Conservation (phyloP, 2,329 filamentous ascomycete species). For the Monosporascus sp. region DNA sequence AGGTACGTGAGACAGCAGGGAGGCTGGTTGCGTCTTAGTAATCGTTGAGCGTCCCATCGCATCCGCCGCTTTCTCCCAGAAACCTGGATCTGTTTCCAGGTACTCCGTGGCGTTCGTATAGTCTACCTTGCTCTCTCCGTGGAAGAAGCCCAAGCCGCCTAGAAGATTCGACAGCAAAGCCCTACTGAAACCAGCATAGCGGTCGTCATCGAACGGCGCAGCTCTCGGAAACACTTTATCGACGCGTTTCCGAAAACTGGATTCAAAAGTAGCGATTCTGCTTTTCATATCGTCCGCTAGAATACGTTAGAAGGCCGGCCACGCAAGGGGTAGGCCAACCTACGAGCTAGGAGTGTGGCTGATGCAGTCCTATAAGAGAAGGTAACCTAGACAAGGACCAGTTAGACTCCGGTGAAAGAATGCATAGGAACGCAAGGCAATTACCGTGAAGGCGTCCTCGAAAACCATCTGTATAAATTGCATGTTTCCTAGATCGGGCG, state of each 20-base stretch:
- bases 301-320: background rate
- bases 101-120: slow-evolving; percentile 82
- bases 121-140: slow-evolving; percentile 78
- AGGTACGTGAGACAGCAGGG: slow-evolving; percentile 81
- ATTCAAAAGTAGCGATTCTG: background rate
- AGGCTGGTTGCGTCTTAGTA: slow-evolving; percentile 67
- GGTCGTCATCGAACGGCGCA: slow-evolving; percentile 63
- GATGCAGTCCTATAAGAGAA: background rate
- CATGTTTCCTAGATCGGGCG: slow-evolving; percentile 51
- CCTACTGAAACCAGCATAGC: slow-evolving; percentile 72
- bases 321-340: background rate
- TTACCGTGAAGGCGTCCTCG: slow-evolving; percentile 45
- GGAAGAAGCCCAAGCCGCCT: slow-evolving; percentile 88
- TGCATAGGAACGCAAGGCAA: background rate
- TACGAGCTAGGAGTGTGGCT: background rate
- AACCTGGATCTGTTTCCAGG: slow-evolving; percentile 83
- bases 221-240: slow-evolving; percentile 59
- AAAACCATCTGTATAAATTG: slow-evolving; percentile 64
- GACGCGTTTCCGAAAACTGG: background rate
- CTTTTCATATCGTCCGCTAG: background rate
- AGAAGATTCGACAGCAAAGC: slow-evolving; percentile 87
- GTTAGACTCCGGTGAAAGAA: background rate
- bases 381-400: background rate
- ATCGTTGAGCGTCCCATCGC: slow-evolving; percentile 63
- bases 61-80: slow-evolving; percentile 82